Evolutionary conservation across 345 rosid genomes (phyloP), one percentile per base, ranked within the genome.

Genomic region (Ceriops zippeliana): DNA sequence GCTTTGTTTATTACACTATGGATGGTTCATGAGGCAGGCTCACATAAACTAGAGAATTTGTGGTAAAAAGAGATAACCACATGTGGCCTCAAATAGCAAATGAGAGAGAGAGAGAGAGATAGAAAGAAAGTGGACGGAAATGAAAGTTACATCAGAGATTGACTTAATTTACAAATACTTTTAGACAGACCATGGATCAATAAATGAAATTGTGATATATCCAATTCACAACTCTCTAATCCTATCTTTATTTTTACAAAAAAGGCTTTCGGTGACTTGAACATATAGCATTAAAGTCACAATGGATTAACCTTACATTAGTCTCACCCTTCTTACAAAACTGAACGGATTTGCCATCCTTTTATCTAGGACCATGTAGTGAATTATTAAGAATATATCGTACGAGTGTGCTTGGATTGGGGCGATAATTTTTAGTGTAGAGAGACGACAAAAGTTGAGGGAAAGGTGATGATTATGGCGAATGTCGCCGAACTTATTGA

Each of bases 71-170:
- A 46, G 24, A 67, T 10, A 54, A 59, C 70, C 72, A 52, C 81
- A 66, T 53, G 78, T 67, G 79, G 64, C 38, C 56, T 59, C 74
- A 54, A 22, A 31, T 27, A 62, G 15, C 34, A 65, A 70, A 28
- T 35, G 32, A 62, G 5, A 24, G 5, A 5, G 28, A 24, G 5
- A 5, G 28, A 53, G 3, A 52, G 62, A 38, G 5, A 24, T 4
- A 5, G 28, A 53, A 2, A 52, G 62, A 38, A 56, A 24, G 24
- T 30, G 35, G 42, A 69, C 30, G 66, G 65, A 60, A 38, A 74
- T 69, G 78, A 69, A 74, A 76, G 79, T 74, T 71, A 79, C 76
- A 72, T 65, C 69, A 77, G 80, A 72, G 73, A 52, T 52, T 62
- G 75, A 72, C 69, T 26, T 63, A 28, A 21, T 28, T 31, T 34